phyloP scores from a whole-genome alignment of 441 rosid genomes.

The Kokia cookei region DNA sequence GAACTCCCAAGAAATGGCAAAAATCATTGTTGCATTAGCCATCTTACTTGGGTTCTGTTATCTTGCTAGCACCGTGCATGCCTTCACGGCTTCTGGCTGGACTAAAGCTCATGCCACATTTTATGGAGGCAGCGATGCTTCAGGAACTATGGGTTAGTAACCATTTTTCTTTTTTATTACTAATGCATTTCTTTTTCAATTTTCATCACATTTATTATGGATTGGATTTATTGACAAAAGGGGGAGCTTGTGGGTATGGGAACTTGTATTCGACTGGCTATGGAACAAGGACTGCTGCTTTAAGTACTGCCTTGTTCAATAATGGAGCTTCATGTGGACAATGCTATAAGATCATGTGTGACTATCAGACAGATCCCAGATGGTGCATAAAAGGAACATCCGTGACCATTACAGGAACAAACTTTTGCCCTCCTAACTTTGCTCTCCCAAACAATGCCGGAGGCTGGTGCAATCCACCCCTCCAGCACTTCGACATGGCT shows the following conservation, averaged over 20 bases:
- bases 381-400: constrained; percentile 61
- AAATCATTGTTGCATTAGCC: constrained; percentile 18
- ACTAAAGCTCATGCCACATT: constrained; percentile 83
- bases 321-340: constrained; percentile 72
- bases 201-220: background rate
- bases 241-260: constrained; percentile 81
- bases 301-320: constrained; percentile 66
- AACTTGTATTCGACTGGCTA: constrained; percentile 55
- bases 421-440: constrained; percentile 70
- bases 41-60: constrained; percentile 30
- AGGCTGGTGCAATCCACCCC: constrained; percentile 83
- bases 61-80: constrained; percentile 20
- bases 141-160: constrained; percentile 87
- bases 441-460: constrained; percentile 52
- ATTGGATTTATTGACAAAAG: constrained; percentile 16
- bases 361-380: constrained; percentile 43
- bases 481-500: constrained; percentile 71
- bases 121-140: constrained; percentile 93
- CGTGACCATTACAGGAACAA: constrained; percentile 56
- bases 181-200: background rate
- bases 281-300: constrained; percentile 61
- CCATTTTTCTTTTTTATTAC: background rate
- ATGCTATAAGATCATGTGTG: constrained; percentile 54
- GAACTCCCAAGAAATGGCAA: constrained; percentile 31
- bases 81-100: constrained; percentile 62